Evolutionary conservation across 257 asterid species (phyloP).

Genomic region (Cruciata laevipes): DNA sequence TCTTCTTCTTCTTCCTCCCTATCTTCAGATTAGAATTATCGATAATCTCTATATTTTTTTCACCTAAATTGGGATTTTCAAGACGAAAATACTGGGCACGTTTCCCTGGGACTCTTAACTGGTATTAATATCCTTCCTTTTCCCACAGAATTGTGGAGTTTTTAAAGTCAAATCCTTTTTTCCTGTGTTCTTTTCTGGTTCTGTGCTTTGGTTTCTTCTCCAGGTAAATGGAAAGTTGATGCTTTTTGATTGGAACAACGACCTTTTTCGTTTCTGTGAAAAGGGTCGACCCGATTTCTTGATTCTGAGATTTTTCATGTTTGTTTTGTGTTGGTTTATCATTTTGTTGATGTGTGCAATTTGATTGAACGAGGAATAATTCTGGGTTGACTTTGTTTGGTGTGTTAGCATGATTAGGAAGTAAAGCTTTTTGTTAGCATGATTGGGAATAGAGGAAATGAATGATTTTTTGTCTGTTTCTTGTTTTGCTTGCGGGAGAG

Average conservation of each 20-base stretch:
- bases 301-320: background rate
- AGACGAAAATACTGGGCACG: constrained; percentile 39
- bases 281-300: background rate
- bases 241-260: background rate
- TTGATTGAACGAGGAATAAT: background rate
- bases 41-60: background rate
- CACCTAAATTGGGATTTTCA: constrained; percentile 25
- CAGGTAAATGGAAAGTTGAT: constrained; percentile 8
- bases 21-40: constrained; percentile 17
- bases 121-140: background rate
- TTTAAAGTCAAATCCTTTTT: background rate
- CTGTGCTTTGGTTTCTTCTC: background rate
- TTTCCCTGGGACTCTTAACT: constrained; percentile 23
- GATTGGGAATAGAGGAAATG: too few relatives aligned
- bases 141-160: background rate
- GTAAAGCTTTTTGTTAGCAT: too few relatives aligned
- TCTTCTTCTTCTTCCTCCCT: constrained; percentile 15
- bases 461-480: background rate
- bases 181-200: background rate
- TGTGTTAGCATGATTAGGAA: background rate
- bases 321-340: background rate
- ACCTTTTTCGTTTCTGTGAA: background rate
- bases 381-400: background rate
- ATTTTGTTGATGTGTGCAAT: too few relatives aligned
- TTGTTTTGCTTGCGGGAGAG: background rate